These are phyloP conservation scores for Colletotrichum acutatum DNA, from an alignment of 2,329 filamentous ascomycete species.

Conservation along the genomic window DNA sequence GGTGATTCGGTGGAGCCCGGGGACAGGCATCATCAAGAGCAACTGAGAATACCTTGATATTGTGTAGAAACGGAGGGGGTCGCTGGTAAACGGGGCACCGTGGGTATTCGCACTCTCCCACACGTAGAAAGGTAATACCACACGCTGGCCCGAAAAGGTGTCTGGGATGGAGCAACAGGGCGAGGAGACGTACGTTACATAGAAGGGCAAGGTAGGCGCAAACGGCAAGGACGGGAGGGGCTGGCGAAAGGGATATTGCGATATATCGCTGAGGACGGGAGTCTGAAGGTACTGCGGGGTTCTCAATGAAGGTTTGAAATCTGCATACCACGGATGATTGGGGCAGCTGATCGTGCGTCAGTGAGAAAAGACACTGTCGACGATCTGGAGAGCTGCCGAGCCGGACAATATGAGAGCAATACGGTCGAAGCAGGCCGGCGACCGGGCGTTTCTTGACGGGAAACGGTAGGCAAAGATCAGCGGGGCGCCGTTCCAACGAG, in stretches of 20 bases:
- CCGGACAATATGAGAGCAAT: background rate
- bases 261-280: background rate
- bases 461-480: constrained; percentile 12
- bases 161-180: background rate
- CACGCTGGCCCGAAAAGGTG: background rate
- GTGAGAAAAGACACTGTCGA: background rate
- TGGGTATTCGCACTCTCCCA: constrained; percentile 7
- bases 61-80: constrained; percentile 22
- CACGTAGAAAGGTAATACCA: background rate
- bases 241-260: background rate
- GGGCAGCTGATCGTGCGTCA: background rate
- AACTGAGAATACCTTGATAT: constrained; percentile 17
- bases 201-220: background rate
- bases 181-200: background rate
- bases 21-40: constrained; percentile 12
- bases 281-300: background rate
- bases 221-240: constrained; percentile 8
- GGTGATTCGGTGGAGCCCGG: background rate
- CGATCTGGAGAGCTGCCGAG: background rate
- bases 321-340: background rate
- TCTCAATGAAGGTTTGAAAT: constrained; percentile 11
- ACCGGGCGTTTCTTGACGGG: background rate
- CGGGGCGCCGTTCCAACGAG: background rate
- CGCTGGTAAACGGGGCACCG: constrained; percentile 18
- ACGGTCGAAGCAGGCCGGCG: background rate